Evolutionary conservation across 2,329 filamentous ascomycete species (phyloP), one percentile per base, ranked within the genome.

Genomic region (Cladosporium sp.): DNA sequence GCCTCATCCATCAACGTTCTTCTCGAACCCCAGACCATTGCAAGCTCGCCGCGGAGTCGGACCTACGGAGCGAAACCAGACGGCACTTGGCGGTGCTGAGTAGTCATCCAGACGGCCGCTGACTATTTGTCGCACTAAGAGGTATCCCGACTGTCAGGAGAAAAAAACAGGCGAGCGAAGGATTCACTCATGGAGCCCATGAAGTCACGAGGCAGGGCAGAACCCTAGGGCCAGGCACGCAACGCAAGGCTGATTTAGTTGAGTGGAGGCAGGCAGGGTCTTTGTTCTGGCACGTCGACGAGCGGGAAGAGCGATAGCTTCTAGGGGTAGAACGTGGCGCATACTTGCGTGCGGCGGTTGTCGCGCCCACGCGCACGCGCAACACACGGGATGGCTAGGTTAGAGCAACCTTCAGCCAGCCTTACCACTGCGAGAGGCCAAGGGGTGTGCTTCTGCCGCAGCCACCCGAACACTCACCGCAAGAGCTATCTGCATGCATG

Each of bases 181-280:
- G 49, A 52, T 24, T 37, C 13, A 9, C 15, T 8, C n/a, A 52
- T 42, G 49, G 40, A 40, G 49, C 15, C 13, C n/a, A 52, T 42
- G 49, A 52, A 40, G 49, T 52, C 49, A 52, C 20, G 22, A 36
- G 19, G 35, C 13, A 44, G 49, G n/a, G 37, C 20, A 9, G 9
- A 53, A 34, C 50, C 50, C 50, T 53, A 53, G 50, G 50, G 50
- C 39, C 50, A 53, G 24, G 22, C 10, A 48, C 25, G 28, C 28
- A n/a, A n/a, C n/a, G 8, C 28, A 32, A 9, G 4, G 28, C 28
- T 32, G 28, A 2, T 32, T 32, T n/a, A 24, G 39, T 42, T 24
- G 42, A 32, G 28, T 32, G 28, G 28, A 32, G 28, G 42, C 42
- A 7, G 24, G n/a, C 13, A n/a, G 12, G 28, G 28, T 32, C 28